These are phyloP conservation scores for Crithidia thermophila DNA, from an alignment of 208 protist species.

Conservation along the genomic window DNA sequence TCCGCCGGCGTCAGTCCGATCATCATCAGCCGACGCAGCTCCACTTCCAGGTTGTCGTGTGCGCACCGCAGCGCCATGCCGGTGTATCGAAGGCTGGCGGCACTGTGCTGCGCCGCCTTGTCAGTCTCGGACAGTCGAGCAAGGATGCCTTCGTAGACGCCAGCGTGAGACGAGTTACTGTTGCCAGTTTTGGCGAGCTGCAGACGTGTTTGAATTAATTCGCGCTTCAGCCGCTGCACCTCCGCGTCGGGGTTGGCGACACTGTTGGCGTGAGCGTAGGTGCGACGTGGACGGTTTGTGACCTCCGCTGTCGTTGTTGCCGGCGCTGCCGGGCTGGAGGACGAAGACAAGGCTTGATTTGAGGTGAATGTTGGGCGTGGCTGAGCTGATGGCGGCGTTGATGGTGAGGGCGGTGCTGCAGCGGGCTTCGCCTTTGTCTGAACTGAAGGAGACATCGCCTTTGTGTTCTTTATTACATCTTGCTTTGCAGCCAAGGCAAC, in stretches of 20 bases:
- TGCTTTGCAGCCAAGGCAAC: no score
- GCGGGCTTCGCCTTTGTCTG: no score
- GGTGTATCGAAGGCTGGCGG: conserved; percentile 71
- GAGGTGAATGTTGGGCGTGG: no score
- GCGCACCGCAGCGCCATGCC: conserved; percentile 68
- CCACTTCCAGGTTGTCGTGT: conserved; percentile 68
- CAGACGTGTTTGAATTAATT: conserved; percentile 62
- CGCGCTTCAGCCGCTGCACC: conserved; percentile 32
- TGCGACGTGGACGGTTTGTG: not conserved
- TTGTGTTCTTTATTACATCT: no score
- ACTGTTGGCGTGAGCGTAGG: conserved; percentile 3
- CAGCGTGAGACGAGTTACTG: conserved; percentile 12
- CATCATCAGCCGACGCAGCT: conserved; percentile 70
- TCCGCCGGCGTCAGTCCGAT: conserved; percentile 50
- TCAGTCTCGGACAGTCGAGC: conserved; percentile 50
- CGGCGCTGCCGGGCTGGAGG: not conserved
- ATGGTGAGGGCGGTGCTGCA: no score
- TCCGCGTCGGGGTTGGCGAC: conserved; percentile 17
- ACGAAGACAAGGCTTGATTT: no score
- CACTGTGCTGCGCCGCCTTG: conserved; percentile 47
- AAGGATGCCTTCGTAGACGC: conserved; percentile 38
- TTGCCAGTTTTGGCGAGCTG: conserved; percentile 42
- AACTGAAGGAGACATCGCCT: no score
- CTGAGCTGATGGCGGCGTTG: no score
- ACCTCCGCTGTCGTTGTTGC: not conserved